phyloP scores from a whole-genome alignment of 139 green algal species.

The Picochlorum sp. region DNA sequence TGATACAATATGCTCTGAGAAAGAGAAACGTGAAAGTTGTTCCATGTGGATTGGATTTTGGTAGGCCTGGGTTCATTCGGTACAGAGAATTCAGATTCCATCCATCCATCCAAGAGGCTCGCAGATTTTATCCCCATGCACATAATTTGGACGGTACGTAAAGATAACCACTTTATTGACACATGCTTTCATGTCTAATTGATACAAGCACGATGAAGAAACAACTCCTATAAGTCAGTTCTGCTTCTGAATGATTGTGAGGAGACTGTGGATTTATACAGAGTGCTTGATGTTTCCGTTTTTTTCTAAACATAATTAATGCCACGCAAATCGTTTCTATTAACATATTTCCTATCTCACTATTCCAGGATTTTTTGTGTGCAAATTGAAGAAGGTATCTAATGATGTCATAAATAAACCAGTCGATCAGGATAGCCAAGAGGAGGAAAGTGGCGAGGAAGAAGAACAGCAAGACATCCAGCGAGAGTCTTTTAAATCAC shows the following conservation, averaged over 20 bases:
- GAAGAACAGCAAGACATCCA: slow-evolving; percentile 1
- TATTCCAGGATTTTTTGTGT: slow-evolving; percentile 94
- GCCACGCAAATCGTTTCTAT: not conserved
- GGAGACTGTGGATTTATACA: slow-evolving; percentile 10
- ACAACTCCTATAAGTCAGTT: slow-evolving; percentile 26
- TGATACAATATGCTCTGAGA: slow-evolving; percentile 94
- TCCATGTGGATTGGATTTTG: slow-evolving; percentile 89
- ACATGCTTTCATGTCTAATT: not conserved
- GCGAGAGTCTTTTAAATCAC: slow-evolving; percentile 1
- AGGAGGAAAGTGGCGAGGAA: slow-evolving; percentile 18
- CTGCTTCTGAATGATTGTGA: slow-evolving; percentile 33
- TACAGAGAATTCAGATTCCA: slow-evolving; percentile 94
- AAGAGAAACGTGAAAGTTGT: slow-evolving; percentile 95
- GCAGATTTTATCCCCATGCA: slow-evolving; percentile 95
- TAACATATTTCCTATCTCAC: not conserved
- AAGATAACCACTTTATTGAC: not conserved
- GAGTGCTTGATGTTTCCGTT: slow-evolving; percentile 4
- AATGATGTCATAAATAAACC: slow-evolving; percentile 55
- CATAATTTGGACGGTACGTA: slow-evolving; percentile 94
- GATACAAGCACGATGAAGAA: slow-evolving; percentile 20
- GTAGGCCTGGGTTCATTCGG: slow-evolving; percentile 65
- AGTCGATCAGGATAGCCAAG: slow-evolving; percentile 22
- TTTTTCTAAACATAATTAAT: not conserved
- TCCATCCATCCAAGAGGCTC: slow-evolving; percentile 67
- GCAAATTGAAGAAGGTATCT: slow-evolving; percentile 95